Percentiles rank a stretch among this genome's conserved stretches.
phyloP scores from a whole-genome alignment of 441 rosid species.

The Brassica balearica region DNA sequence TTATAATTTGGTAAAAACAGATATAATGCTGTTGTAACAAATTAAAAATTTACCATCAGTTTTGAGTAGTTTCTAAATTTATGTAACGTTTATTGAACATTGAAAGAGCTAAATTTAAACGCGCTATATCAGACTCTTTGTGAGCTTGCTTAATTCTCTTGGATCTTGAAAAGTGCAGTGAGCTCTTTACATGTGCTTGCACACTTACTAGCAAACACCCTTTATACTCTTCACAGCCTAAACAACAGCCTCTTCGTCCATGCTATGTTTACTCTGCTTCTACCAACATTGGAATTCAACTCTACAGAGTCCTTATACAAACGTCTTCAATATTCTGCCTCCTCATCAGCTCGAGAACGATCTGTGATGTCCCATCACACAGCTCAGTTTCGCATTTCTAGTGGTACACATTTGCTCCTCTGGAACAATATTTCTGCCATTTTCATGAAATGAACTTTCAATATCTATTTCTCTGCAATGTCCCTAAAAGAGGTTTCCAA shows the following conservation, averaged over 20 bases:
- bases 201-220: slow-evolving; percentile 74
- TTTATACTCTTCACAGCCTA: slow-evolving; percentile 49
- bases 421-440: slow-evolving; percentile 40
- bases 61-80: slow-evolving; percentile 26
- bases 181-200: slow-evolving; percentile 69
- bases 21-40: slow-evolving; percentile 38
- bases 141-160: too few relatives aligned
- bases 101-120: too few relatives aligned
- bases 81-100: slow-evolving; percentile 6
- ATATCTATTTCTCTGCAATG: not conserved
- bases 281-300: slow-evolving; percentile 47
- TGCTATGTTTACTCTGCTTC: slow-evolving; percentile 7
- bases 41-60: slow-evolving; percentile 38
- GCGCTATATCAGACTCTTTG: too few relatives aligned
- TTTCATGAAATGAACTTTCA: not conserved
- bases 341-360: too few relatives aligned
- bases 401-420: slow-evolving; percentile 65
- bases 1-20: slow-evolving; percentile 42
- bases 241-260: slow-evolving; percentile 80
- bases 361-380: too few relatives aligned
- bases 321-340: too few relatives aligned
- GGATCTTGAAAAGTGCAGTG: slow-evolving; percentile 52
- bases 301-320: slow-evolving; percentile 26
- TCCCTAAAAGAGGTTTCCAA: not conserved
- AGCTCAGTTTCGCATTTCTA: slow-evolving; percentile 69